Percentiles rank a stretch among this genome's conserved stretches.
Evolutionary conservation across 257 asterid species (phyloP).

Genomic region (Scutellaria galericulata): DNA sequence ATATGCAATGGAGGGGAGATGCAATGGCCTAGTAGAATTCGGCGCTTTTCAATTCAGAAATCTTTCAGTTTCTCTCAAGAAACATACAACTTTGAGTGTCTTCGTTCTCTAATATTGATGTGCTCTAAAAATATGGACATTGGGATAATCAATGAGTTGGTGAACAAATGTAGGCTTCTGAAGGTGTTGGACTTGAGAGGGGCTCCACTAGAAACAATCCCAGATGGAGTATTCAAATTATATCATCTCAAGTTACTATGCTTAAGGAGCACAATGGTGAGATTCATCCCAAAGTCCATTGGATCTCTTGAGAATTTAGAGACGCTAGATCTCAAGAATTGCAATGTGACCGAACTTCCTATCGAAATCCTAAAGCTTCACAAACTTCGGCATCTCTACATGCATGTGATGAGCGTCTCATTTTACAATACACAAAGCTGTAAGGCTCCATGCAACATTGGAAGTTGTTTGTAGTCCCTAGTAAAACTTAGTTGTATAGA

Average conservation of each 20-base stretch:
- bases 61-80: not conserved
- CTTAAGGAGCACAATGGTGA: constrained; percentile 10
- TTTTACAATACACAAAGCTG: too few relatives aligned
- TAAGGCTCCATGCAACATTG: constrained; percentile 12
- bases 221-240: constrained; percentile 34
- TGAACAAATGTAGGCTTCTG: not conserved
- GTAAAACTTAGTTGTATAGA: constrained; percentile 2
- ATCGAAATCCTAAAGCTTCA: too few relatives aligned
- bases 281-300: not conserved
- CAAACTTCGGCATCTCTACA: not conserved
- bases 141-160: not conserved
- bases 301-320: not conserved
- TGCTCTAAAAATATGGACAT: not conserved
- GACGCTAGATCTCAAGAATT: too few relatives aligned
- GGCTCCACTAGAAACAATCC: constrained; percentile 23
- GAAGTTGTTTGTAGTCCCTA: not conserved
- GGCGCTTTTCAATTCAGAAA: constrained; percentile 15
- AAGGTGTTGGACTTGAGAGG: constrained; percentile 33
- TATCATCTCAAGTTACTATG: constrained; percentile 33
- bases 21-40: not conserved
- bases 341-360: too few relatives aligned
- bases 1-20: not conserved
- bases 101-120: constrained; percentile 35
- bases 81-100: not conserved
- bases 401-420: too few relatives aligned